Evolutionary conservation across 2,329 filamentous ascomycete species (phyloP), one percentile per base, ranked within the genome.

Genomic region (Byssochlamys sp.): DNA sequence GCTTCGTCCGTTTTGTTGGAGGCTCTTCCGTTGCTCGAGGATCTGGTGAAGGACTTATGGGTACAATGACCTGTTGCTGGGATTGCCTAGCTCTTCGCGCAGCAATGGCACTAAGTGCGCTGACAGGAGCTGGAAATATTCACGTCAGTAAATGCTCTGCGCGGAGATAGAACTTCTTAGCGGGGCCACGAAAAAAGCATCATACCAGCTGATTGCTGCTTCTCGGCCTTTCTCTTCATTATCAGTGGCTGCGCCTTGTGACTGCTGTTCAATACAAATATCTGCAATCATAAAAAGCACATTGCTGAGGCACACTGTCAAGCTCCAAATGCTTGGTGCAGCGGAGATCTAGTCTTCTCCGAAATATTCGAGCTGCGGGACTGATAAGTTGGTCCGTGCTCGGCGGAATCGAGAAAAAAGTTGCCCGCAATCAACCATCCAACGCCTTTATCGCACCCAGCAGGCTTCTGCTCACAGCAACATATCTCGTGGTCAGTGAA

Each of bases 11-110:
- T 58, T 76, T 75, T 1, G 65, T 64, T 9, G 72, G 72, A 14
- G 71, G 73, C 35, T 70, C 73, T 14, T 52, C 60, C 26, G 51
- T 56, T 9, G 61, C 49, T 33, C 69, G 61, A 33, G 58, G 53
- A 28, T 64, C 57, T 4, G 58, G 54, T 12, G 64, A 55, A 53
- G 62, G 59, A 53, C 66, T 65, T 29, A 62, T 53, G 25, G 61
- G 48, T n/a, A 59, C 53, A 28, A 59, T 60, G 49, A 52, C 60
- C 56, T 67, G 69, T 52, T 64, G 61, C 55, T 69, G 67, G 58
- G 73, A 69, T 60, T 71, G 69, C 55, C 71, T 67, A 63, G 71
- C 71, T 69, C 68, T 74, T 63, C 73, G 74, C 59, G 74, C 74
- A 28, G 74, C 74, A 60, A 76, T 62, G 51, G 74, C 74, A 60